These are phyloP conservation scores for Phallus indusiatus DNA, from an alignment of 768 basidiomycete genomes.

Conservation along the genomic window DNA sequence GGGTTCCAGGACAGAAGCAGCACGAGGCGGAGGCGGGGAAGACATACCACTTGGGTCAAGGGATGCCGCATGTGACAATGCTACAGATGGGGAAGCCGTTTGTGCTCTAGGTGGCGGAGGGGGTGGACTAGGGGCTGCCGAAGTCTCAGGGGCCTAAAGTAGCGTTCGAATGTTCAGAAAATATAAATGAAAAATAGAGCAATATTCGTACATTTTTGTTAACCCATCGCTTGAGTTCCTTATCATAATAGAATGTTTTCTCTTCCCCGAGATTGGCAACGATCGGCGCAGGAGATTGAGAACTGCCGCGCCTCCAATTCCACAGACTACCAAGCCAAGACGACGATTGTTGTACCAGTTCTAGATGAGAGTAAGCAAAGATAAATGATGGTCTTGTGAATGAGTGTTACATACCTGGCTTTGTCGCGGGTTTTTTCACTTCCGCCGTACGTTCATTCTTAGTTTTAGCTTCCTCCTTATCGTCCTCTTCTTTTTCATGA, in stretches of 20 bases:
- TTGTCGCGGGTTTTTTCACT: conserved; percentile 16
- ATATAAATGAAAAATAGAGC: not conserved
- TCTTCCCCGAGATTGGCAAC: conserved; percentile 92
- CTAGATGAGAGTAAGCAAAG: conserved; percentile 1
- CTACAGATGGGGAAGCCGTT: conserved; percentile 70
- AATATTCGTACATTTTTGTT: conserved; percentile 69
- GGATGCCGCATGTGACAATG: conserved; percentile 25
- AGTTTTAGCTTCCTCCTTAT: conserved; percentile 31
- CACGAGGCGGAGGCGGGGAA: conserved; percentile 39
- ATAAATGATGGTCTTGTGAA: not conserved
- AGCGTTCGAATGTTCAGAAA: not conserved
- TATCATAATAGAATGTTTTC: conserved; percentile 85
- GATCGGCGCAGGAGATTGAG: conserved; percentile 53
- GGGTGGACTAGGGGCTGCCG: conserved; percentile 45
- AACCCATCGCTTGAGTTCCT: conserved; percentile 93
- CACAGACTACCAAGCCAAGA: conserved; percentile 83
- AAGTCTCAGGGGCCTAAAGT: conserved; percentile 40
- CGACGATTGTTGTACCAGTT: conserved; percentile 17
- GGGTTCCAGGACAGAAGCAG: conserved; percentile 58
- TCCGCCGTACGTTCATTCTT: conserved; percentile 17
- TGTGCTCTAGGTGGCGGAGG: conserved; percentile 81
- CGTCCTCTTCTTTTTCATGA: not conserved
- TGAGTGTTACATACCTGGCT: conserved; percentile 14
- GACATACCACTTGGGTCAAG: conserved; percentile 22
- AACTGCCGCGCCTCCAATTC: conserved; percentile 40